phyloP scores from a whole-genome alignment of 805 yeast genomes.

The Kockiozyma suomiensis region DNA sequence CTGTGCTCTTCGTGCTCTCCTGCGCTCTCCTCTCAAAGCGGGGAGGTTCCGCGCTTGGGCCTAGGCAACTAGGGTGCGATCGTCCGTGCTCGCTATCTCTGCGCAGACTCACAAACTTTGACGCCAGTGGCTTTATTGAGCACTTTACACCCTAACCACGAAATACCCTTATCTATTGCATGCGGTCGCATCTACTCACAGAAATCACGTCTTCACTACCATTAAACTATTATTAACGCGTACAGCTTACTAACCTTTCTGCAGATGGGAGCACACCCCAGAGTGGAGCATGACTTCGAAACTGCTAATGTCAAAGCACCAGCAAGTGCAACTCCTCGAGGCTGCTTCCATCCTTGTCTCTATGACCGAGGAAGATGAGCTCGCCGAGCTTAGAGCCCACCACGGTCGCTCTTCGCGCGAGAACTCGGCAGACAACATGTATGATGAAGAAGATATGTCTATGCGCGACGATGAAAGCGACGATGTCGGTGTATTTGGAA shows the following conservation, averaged over 20 bases:
- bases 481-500: conserved; percentile 43
- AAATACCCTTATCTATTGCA: not conserved
- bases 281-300: conserved; percentile 90
- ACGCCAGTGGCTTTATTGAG: not conserved
- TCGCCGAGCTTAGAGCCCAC: conserved; percentile 20
- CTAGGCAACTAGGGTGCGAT: conserved; percentile 1
- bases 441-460: conserved; percentile 42
- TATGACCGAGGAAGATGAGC: conserved; percentile 55
- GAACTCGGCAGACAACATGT: conserved; percentile 14
- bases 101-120: conserved; percentile 2
- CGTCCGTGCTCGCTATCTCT: conserved; percentile 16
- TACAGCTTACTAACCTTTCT: not conserved
- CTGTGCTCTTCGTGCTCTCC: not conserved
- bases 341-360: conserved; percentile 69
- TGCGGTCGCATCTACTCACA: not conserved
- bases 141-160: not conserved
- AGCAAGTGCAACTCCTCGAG: conserved; percentile 77
- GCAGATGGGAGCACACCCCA: conserved; percentile 88
- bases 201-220: not conserved
- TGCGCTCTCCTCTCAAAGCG: not conserved
- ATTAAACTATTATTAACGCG: not conserved
- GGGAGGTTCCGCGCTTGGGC: conserved; percentile 7
- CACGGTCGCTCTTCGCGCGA: conserved; percentile 13
- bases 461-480: conserved; percentile 35
- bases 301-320: conserved; percentile 79